phyloP scores from a whole-genome alignment of 2,329 filamentous ascomycete genomes.

The Fusarium sp. region DNA sequence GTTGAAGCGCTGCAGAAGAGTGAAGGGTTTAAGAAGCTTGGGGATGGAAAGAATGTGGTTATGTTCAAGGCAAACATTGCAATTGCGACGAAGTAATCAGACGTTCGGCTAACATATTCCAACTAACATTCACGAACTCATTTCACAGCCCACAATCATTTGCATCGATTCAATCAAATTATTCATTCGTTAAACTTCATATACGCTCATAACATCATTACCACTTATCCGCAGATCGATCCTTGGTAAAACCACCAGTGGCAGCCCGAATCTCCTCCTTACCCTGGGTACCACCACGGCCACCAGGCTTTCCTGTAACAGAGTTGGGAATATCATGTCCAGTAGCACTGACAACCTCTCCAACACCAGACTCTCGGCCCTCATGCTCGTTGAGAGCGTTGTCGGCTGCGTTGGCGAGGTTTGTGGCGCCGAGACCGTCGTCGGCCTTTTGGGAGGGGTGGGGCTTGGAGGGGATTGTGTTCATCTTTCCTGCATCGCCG shows the following conservation, averaged over 20 bases:
- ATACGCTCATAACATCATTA: not conserved
- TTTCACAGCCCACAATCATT: not conserved
- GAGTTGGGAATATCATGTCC: conserved; percentile 24
- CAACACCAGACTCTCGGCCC: not conserved
- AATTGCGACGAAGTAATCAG: not conserved
- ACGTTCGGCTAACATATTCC: too few species aligned
- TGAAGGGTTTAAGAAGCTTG: not conserved
- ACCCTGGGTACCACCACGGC: conserved; percentile 15
- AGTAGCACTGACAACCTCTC: conserved; percentile 9
- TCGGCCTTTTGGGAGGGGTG: conserved; percentile 16
- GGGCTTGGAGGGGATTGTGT: conserved; percentile 14
- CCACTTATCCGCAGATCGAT: not conserved
- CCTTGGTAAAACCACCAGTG: conserved; percentile 9
- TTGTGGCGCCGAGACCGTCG: conserved; percentile 18
- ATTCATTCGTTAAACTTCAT: not conserved
- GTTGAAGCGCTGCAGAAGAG: not conserved
- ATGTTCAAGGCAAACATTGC: conserved; percentile 15
- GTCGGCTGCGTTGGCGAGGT: conserved; percentile 10
- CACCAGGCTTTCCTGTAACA: conserved; percentile 15
- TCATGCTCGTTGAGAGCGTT: conserved; percentile 1
- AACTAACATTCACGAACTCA: too few species aligned
- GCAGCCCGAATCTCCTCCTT: conserved; percentile 12
- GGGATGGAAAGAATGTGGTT: not conserved
- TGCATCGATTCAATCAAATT: not conserved
- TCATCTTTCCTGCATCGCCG: conserved; percentile 26